These are phyloP conservation scores for Cercophora scortea DNA, from an alignment of 495 filamentous ascomycete species.

Conservation along the genomic window DNA sequence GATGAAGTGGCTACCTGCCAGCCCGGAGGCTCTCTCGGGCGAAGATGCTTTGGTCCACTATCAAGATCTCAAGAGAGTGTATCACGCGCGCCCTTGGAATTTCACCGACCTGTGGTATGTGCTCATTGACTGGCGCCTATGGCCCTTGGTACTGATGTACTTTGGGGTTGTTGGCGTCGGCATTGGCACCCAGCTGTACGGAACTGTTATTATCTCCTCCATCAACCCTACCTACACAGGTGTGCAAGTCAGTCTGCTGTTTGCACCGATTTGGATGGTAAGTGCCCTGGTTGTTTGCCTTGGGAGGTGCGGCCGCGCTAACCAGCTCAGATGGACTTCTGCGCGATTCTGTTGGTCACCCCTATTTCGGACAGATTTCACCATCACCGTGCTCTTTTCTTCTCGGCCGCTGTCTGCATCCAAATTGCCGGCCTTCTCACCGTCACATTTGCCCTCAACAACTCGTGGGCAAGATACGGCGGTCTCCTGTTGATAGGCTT, in stretches of 20 bases:
- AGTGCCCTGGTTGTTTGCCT: constrained; percentile 19
- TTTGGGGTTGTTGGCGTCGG: constrained; percentile 91
- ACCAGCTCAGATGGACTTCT: constrained; percentile 62
- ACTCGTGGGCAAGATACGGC: constrained; percentile 79
- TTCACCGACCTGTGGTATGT: constrained; percentile 58
- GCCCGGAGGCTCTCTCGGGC: constrained; percentile 63
- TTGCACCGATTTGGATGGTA: constrained; percentile 88
- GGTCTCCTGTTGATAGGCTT: constrained; percentile 88
- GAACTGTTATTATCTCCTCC: constrained; percentile 73
- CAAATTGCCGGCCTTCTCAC: constrained; percentile 79
- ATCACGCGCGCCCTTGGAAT: constrained; percentile 63
- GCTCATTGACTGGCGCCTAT: constrained; percentile 76
- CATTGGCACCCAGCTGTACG: constrained; percentile 81
- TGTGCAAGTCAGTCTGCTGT: constrained; percentile 71
- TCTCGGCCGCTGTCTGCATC: constrained; percentile 61
- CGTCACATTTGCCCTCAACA: constrained; percentile 63
- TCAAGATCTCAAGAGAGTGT: constrained; percentile 73
- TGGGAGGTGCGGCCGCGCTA: background rate
- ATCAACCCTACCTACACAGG: constrained; percentile 66
- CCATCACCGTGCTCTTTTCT: constrained; percentile 74
- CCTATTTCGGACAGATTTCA: constrained; percentile 86
- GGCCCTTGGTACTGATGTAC: constrained; percentile 83
- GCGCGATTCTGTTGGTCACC: constrained; percentile 78
- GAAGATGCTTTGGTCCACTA: constrained; percentile 79
- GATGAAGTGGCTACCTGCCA: constrained; percentile 53